phyloP scores from a whole-genome alignment of 805 yeast genomes.

The Teunomyces lycoperdinae region DNA sequence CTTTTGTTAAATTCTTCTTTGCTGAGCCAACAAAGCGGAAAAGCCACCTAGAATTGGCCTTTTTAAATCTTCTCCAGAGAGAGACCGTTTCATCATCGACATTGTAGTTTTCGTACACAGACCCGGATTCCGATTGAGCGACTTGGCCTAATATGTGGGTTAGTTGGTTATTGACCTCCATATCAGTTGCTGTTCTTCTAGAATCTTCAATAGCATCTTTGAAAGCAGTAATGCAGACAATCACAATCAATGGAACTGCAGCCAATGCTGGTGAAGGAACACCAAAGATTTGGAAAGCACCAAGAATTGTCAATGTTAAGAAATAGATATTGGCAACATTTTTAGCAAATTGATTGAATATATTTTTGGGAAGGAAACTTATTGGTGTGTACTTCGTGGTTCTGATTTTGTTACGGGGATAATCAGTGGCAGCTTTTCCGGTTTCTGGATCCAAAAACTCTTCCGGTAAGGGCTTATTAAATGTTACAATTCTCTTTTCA shows the following conservation, averaged over 20 bases:
- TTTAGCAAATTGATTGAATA: constrained; percentile 62
- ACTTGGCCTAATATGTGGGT: constrained; percentile 56
- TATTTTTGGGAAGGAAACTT: constrained; percentile 82
- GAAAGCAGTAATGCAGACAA: constrained; percentile 69
- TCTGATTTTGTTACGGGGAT: constrained; percentile 87
- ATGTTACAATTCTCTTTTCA: constrained; percentile 48
- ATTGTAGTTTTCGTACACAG: constrained; percentile 48
- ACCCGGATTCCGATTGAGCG: constrained; percentile 35
- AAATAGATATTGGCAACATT: constrained; percentile 91
- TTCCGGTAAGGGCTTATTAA: constrained; percentile 61
- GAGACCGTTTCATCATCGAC: constrained; percentile 62
- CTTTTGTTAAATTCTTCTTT: constrained; percentile 30
- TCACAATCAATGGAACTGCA: constrained; percentile 77
- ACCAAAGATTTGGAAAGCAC: constrained; percentile 69
- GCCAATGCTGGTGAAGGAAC: constrained; percentile 74
- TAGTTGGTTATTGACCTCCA: constrained; percentile 71
- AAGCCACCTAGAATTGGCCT: constrained; percentile 36
- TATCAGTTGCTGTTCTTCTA: constrained; percentile 65
- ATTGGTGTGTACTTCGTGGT: constrained; percentile 95
- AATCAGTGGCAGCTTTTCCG: constrained; percentile 56
- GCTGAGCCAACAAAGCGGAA: constrained; percentile 24
- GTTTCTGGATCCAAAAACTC: constrained; percentile 53
- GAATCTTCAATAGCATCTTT: constrained; percentile 84
- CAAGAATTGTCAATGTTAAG: constrained; percentile 72
- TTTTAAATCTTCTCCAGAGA: constrained; percentile 68